These are phyloP conservation scores for Pestalotiopsis sp. DNA, from an alignment of 2,329 filamentous ascomycete species.

Conservation along the genomic window DNA sequence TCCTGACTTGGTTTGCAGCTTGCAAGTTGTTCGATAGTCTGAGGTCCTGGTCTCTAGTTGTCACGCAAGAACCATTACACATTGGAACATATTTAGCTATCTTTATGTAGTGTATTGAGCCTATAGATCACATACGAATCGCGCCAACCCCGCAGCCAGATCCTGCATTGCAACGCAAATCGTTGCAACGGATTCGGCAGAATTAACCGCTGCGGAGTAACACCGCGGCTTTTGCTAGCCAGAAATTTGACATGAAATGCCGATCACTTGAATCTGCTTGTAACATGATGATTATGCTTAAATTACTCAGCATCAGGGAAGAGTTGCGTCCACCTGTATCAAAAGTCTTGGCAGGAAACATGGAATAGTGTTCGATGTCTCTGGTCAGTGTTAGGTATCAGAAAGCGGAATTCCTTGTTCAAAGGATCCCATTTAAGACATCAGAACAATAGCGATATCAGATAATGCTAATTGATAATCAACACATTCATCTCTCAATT, in stretches of 20 bases:
- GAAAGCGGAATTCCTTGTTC: too few relatives aligned
- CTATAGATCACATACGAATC: not conserved
- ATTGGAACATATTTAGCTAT: not conserved
- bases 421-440: too few relatives aligned
- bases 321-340: not conserved
- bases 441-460: too few relatives aligned
- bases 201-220: not conserved
- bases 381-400: too few relatives aligned
- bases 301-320: not conserved
- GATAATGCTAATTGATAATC: too few relatives aligned
- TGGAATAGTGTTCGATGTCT: not conserved
- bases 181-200: not conserved
- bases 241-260: not conserved
- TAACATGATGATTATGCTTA: not conserved
- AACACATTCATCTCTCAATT: too few relatives aligned
- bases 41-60: not conserved
- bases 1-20: conserved; percentile 12
- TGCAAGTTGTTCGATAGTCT: not conserved
- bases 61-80: not conserved
- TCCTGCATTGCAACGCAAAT: not conserved
- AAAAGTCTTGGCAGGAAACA: not conserved
- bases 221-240: not conserved
- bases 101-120: not conserved
- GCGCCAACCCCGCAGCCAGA: not conserved
- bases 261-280: not conserved